Conservation (phyloP, 805 yeast species). For the Pichia deserticola region DNA sequence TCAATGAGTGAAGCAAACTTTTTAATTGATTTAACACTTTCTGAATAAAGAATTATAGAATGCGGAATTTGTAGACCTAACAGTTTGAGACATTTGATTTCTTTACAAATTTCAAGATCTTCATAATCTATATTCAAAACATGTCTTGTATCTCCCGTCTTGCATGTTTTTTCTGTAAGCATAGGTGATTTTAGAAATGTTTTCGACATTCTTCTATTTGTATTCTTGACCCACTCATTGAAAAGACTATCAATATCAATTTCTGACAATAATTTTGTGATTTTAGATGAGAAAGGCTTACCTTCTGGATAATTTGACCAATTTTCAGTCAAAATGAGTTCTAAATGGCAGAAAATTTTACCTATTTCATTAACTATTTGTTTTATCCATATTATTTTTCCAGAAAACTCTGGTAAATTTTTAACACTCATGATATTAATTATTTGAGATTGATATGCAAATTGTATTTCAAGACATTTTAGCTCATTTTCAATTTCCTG, state of each 20-base stretch:
- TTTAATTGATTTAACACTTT: slow-evolving; percentile 42
- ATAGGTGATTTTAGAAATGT: slow-evolving; percentile 4
- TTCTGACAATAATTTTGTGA: slow-evolving; percentile 36
- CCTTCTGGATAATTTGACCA: slow-evolving; percentile 68
- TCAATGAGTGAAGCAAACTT: slow-evolving; percentile 49
- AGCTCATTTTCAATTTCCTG: slow-evolving; percentile 43
- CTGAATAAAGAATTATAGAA: slow-evolving; percentile 37
- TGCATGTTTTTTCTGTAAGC: neutral
- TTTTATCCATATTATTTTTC: slow-evolving; percentile 44
- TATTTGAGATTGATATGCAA: slow-evolving; percentile 27
- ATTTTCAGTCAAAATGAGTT: slow-evolving; percentile 47
- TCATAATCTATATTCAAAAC: slow-evolving; percentile 5
- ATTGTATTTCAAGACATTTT: slow-evolving; percentile 32
- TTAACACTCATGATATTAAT: slow-evolving; percentile 27
- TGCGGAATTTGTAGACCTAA: slow-evolving; percentile 55
- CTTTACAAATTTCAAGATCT: slow-evolving; percentile 34
- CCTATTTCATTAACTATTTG: slow-evolving; percentile 41
- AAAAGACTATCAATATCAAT: slow-evolving; percentile 37
- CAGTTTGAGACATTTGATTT: slow-evolving; percentile 42
- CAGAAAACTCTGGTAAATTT: slow-evolving; percentile 42
- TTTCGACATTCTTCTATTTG: slow-evolving; percentile 7
- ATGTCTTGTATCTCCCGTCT: too few relatives aligned
- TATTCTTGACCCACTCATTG: slow-evolving; percentile 39
- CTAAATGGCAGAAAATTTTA: slow-evolving; percentile 37
- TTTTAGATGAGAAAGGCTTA: slow-evolving; percentile 46